Evolutionary conservation across 1,284 basidiomycete species (phyloP).

Genomic region (Heterobasidion occidentale): DNA sequence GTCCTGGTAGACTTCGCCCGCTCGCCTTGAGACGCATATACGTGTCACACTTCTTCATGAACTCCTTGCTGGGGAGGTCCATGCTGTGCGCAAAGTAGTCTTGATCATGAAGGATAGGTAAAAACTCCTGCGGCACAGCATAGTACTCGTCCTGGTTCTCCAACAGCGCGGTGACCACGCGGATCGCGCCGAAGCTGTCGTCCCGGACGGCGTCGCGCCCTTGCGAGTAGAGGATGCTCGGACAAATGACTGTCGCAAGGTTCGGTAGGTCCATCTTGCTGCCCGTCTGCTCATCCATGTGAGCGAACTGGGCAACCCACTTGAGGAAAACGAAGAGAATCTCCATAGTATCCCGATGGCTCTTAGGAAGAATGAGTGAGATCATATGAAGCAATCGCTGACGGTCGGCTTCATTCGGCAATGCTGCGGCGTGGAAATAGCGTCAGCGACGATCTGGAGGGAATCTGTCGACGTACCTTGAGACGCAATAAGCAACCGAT

Average conservation of each 20-base stretch:
- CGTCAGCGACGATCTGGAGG: not conserved
- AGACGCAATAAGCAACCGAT: constrained; percentile 83
- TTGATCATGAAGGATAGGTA: constrained; percentile 77
- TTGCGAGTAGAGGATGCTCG: constrained; percentile 88
- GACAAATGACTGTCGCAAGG: constrained; percentile 96
- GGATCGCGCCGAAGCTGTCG: constrained; percentile 90
- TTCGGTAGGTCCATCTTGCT: constrained; percentile 98
- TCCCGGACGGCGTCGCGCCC: constrained; percentile 84
- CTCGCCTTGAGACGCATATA: constrained; percentile 52
- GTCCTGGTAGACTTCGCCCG: constrained; percentile 26
- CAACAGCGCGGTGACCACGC: constrained; percentile 77
- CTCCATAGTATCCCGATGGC: constrained; percentile 95
- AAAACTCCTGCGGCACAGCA: constrained; percentile 80
- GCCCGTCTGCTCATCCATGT: constrained; percentile 96
- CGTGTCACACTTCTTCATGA: constrained; percentile 84
- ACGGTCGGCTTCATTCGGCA: constrained; percentile 74
- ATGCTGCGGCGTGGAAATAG: constrained; percentile 34
- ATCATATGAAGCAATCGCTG: constrained; percentile 83
- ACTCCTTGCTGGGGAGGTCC: constrained; percentile 83
- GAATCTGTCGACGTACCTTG: constrained; percentile 54
- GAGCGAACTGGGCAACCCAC: constrained; percentile 99
- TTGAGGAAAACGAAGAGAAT: constrained; percentile 97
- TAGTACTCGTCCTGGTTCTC: constrained; percentile 95
- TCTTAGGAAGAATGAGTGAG: constrained; percentile 83
- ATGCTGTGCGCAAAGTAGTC: constrained; percentile 78